A percentile compares a stretch with the other conserved stretches of the same genome.
These are phyloP conservation scores for Trichoderma aggressivum DNA, from an alignment of 2,329 filamentous ascomycete genomes.

Conservation along the genomic window DNA sequence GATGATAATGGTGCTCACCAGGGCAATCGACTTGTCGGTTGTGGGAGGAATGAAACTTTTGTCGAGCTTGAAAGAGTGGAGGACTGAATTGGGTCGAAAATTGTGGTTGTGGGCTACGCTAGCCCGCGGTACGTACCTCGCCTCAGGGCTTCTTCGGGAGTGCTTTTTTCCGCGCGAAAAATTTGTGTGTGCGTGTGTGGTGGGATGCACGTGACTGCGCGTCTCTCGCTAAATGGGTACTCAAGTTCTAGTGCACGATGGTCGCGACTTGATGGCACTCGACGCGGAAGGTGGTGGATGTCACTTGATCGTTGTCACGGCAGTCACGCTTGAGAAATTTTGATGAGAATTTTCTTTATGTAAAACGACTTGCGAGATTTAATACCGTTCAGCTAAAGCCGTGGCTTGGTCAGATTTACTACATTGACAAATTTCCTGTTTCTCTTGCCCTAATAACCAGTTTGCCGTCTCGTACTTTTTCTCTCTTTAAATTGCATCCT, in stretches of 20 bases:
- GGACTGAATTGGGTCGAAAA: conserved; percentile 35
- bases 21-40: conserved; percentile 46
- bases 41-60: conserved; percentile 40
- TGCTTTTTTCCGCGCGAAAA: conserved; percentile 25
- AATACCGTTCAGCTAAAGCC: not conserved
- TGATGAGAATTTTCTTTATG: not conserved
- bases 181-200: not conserved
- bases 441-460: not conserved
- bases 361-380: not conserved
- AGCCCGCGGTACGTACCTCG: conserved; percentile 34
- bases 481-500: not conserved
- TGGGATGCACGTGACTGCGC: not conserved
- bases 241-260: not conserved
- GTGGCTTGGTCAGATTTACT: not conserved
- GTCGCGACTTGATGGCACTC: not conserved
- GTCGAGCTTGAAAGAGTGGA: conserved; percentile 27
- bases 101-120: conserved; percentile 42
- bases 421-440: not conserved
- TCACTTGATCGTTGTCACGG: not conserved
- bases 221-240: not conserved
- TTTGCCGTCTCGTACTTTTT: not conserved
- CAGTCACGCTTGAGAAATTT: not conserved
- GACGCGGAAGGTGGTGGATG: not conserved
- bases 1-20: conserved; percentile 47
- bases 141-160: conserved; percentile 29